A percentile compares a stretch with the other conserved stretches of the same genome.
These are phyloP conservation scores for Actinidia arguta DNA, from an alignment of 179 eudicot genomes.

Conservation along the genomic window DNA sequence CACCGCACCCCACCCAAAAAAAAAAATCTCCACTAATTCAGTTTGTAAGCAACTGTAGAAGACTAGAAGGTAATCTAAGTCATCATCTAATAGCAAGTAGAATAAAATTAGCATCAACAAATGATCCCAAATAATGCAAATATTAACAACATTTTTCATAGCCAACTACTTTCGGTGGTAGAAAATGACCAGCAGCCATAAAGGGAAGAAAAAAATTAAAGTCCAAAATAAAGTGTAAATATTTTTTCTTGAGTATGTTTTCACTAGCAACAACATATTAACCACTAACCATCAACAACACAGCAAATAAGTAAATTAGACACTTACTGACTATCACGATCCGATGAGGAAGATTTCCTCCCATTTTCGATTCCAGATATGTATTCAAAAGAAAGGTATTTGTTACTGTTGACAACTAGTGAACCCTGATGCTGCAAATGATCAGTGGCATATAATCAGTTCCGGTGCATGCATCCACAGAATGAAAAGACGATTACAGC, in stretches of 20 bases:
- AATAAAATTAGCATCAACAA: neutral
- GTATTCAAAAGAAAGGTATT: constrained; percentile 75
- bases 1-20: too few species aligned
- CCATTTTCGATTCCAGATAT: constrained; percentile 82
- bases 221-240: neutral
- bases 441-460: constrained; percentile 14
- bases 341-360: constrained; percentile 95
- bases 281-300: constrained; percentile 6
- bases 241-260: neutral
- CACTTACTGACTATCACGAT: constrained; percentile 99
- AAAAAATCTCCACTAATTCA: constrained; percentile 1
- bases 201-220: neutral
- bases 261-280: constrained; percentile 9
- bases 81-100: neutral
- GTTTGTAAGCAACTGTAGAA: neutral
- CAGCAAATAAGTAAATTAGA: constrained; percentile 33
- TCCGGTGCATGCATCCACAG: constrained; percentile 10
- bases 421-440: constrained; percentile 93
- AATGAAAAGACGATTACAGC: constrained; percentile 13
- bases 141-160: neutral
- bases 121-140: neutral
- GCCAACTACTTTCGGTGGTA: neutral
- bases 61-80: neutral
- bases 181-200: neutral
- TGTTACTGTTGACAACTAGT: constrained; percentile 79